These are phyloP conservation scores for Cordia subcordata DNA, from an alignment of 257 asterid genomes.

Conservation along the genomic window DNA sequence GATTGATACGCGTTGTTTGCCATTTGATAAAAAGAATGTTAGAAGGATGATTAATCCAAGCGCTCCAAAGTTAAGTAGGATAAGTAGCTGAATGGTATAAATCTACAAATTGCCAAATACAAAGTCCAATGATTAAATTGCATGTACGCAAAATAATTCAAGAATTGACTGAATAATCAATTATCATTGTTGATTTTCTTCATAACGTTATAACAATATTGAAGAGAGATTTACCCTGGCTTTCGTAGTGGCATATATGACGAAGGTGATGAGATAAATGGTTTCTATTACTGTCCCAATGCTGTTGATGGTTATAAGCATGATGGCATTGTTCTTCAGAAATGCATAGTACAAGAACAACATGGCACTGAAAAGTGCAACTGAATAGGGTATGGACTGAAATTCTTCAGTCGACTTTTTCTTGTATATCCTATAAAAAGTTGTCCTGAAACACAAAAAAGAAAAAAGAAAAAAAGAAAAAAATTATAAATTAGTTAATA, in stretches of 20 bases:
- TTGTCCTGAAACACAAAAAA: constrained; percentile 43
- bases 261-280: constrained; percentile 37
- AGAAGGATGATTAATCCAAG: constrained; percentile 29
- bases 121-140: too few species aligned
- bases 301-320: constrained; percentile 55
- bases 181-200: too few species aligned
- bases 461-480: too few species aligned
- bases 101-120: constrained; percentile 28
- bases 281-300: constrained; percentile 38
- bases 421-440: constrained; percentile 53
- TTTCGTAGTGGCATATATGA: constrained; percentile 52
- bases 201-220: background rate
- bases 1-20: constrained; percentile 17
- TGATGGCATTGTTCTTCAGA: constrained; percentile 37
- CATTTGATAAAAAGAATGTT: constrained; percentile 25
- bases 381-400: constrained; percentile 72
- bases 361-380: constrained; percentile 74
- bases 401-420: constrained; percentile 75
- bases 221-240: constrained; percentile 34
- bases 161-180: too few species aligned
- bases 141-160: too few species aligned
- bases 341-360: constrained; percentile 63
- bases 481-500: too few species aligned
- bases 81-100: constrained; percentile 37
- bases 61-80: constrained; percentile 32